These are phyloP conservation scores for Russula sp. DNA, from an alignment of 768 basidiomycete species.

Conservation along the genomic window DNA sequence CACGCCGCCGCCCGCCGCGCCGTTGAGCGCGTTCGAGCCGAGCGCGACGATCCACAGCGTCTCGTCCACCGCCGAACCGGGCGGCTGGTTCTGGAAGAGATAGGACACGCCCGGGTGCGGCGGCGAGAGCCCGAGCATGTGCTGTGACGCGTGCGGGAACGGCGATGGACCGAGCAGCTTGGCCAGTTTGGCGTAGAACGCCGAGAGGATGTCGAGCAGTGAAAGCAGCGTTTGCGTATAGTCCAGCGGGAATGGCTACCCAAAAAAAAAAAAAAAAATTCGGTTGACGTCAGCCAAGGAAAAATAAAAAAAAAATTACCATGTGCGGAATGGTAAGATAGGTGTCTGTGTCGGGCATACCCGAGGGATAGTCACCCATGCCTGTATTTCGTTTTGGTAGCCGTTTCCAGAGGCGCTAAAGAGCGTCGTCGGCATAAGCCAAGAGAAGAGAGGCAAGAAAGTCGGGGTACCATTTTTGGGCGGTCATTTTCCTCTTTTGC, in stretches of 20 bases:
- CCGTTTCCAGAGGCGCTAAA: conserved; percentile 49
- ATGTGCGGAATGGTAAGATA: conserved; percentile 70
- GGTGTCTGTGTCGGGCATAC: conserved; percentile 55
- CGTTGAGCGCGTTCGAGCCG: conserved; percentile 19
- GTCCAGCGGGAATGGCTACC: conserved; percentile 80
- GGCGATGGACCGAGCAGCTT: conserved; percentile 79
- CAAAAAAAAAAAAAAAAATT: too few species aligned
- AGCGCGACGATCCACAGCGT: conserved; percentile 67
- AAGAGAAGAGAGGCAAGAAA: not conserved
- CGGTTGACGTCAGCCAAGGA: too few species aligned
- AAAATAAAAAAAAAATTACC: conserved; percentile 31
- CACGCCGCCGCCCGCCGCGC: conserved; percentile 28
- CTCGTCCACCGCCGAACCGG: conserved; percentile 34
- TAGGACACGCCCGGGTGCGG: conserved; percentile 82
- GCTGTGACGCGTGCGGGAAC: conserved; percentile 58
- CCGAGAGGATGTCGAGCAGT: conserved; percentile 81
- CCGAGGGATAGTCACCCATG: conserved; percentile 51
- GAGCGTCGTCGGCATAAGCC: conserved; percentile 7
- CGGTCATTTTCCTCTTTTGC: conserved; percentile 67
- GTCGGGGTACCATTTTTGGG: conserved; percentile 56
- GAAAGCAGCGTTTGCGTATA: conserved; percentile 87
- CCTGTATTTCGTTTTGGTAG: conserved; percentile 46
- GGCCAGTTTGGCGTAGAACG: conserved; percentile 82
- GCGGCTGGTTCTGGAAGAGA: conserved; percentile 48
- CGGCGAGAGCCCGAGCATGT: conserved; percentile 68